Base-by-base conservation (phyloP, 2,329 filamentous ascomycete species). In the Ceratocystis huliohia region DNA sequence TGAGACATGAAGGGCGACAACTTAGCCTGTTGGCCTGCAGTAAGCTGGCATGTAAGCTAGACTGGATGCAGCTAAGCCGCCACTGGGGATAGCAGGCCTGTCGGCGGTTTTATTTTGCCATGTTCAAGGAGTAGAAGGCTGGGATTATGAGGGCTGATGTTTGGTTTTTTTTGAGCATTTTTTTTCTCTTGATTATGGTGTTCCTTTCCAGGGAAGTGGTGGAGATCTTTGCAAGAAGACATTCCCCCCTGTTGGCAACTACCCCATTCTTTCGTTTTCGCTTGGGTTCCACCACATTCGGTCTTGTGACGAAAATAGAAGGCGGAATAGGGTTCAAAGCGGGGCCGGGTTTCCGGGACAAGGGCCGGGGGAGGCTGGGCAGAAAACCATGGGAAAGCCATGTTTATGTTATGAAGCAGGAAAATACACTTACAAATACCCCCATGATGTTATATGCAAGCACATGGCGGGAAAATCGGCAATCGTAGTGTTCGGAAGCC, bases 221-320 rank as follows among this genome's bases (percentile, higher is more conserved):
- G 2, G 30, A 33, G 30, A 33, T 33, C 30, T 8, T 6, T 20
- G 20, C 28, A 28, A 41, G 20, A n/a, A 37, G 28, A 41, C 13
- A 22, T 61, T 13, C 22, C n/a, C n/a, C 33, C 20, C 25, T 59
- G 25, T 17, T n/a, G 61, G 61, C 44, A 62, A 44, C 33, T 63
- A n/a, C 20, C 61, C 48, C 44, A 25, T 48, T 61, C 63, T 67
- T 61, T 30, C 7, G 15, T 28, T 46, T 61, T 41, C 53, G 53
- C 28, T 25, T 30, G 17, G 25, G 25, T 59, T 59, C 53, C 25
- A 59, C 28, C 53, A 33, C 17, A 59, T 59, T 59, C 53, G 53
- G 53, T 33, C 25, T 59, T 59, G 53, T 30, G 28, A 59, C 25
- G 28, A 59, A 59, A 59, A n/a, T 37, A 59, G 25, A 37, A 59